Evolutionary conservation across 2,329 filamentous ascomycete species (phyloP).

Genomic region (Venturia aucupariae): DNA sequence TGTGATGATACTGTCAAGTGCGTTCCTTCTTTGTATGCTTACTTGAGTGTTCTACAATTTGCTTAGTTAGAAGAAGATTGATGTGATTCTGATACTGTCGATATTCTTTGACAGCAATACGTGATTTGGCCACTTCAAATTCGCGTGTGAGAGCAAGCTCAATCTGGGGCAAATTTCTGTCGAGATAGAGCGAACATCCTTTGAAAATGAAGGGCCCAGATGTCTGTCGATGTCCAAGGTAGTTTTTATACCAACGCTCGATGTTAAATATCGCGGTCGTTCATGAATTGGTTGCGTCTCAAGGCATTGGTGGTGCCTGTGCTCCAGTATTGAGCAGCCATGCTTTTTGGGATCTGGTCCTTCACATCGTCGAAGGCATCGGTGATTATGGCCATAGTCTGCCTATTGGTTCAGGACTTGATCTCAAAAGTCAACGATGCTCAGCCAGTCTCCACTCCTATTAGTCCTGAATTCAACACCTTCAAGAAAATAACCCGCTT

Average conservation of each 20-base stretch:
- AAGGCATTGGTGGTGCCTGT: neutral
- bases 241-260: neutral
- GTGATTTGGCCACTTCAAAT: neutral
- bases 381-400: neutral
- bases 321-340: neutral
- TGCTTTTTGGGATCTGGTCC: neutral
- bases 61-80: neutral
- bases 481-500: slow-evolving; percentile 86
- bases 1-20: neutral
- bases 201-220: neutral
- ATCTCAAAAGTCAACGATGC: slow-evolving; percentile 2
- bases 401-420: neutral
- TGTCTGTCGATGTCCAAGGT: neutral
- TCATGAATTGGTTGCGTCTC: neutral
- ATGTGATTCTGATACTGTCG: neutral
- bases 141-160: neutral
- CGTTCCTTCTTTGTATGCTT: neutral
- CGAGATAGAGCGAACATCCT: neutral
- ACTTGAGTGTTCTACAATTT: neutral
- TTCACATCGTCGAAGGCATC: neutral
- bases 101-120: neutral
- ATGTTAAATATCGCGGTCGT: neutral
- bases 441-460: slow-evolving; percentile 18
- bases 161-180: neutral
- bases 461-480: slow-evolving; percentile 55